Base-by-base conservation (phyloP, 2,329 filamentous ascomycete species). In the Hypoxylon rubiginosum region DNA sequence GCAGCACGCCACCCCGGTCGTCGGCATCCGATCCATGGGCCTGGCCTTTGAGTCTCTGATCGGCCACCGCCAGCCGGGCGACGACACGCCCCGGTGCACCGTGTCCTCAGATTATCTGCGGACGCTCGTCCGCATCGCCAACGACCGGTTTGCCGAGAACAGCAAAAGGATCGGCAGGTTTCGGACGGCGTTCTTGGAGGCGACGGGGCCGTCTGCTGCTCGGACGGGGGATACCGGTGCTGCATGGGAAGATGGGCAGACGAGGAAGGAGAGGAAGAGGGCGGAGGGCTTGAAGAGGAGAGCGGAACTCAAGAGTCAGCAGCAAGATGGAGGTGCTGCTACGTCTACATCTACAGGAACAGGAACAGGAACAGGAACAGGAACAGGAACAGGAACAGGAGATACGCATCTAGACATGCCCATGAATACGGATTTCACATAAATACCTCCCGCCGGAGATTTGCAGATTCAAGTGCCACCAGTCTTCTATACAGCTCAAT, bases 21-120 rank as follows among this genome's bases (percentile, higher is more conserved):
- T 97, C 2, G 95, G 92, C 2, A 88, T 98, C 32, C 89, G 95
- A 17, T 94, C 92, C 4, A 92, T 92, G 78, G 94, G 94, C 0
- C 84, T 97, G 1, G 87, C 88, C 0, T 88, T 97, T 66, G 93
- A 97, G 79, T 92, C 92, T 1, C 85, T 97, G 26, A 85, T 98
- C 32, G 95, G 93, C 0, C 77, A 85, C 19, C 77, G 81, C 19
- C 77, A 81, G 66, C 82, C 75, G 7, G 76, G 81, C 4, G 82
- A 85, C 13, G 41, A n/a, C 7, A 19, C 17, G 36, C 74, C 79
- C 11, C 75, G 76, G 46, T 77, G 79, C 49, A 79, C 91, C 21
- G 92, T 97, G 1, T 82, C 88, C 1, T 84, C 90, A 34, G 81
- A 82, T 8, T 94, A 96, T 74, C 83, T 97, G 4, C 80, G 80